Percentiles rank a stretch among this genome's conserved stretches.
Conservation (phyloP, 2,329 filamentous ascomycete species). For the Plenodomus biglobosus region DNA sequence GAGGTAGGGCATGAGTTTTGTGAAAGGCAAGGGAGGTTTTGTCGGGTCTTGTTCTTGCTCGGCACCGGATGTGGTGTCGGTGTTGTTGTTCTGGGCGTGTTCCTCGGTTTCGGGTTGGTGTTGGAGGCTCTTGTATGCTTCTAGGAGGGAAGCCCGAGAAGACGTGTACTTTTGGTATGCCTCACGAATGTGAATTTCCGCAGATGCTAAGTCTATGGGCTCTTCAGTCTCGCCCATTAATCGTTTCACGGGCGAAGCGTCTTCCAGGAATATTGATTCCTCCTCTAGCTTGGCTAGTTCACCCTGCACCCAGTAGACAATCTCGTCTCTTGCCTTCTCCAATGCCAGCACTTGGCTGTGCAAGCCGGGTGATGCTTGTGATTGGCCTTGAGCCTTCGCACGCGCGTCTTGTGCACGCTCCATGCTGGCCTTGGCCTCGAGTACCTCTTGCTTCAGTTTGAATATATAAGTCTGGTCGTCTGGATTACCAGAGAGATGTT, state of each 20-base stretch:
- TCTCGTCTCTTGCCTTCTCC: conserved; percentile 50
- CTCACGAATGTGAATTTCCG: conserved; percentile 28
- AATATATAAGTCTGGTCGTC: conserved; percentile 33
- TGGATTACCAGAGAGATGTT: conserved; percentile 21
- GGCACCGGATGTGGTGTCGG: background rate
- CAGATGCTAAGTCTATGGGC: conserved; percentile 18
- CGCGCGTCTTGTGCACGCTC: conserved; percentile 32
- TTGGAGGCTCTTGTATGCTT: conserved; percentile 23
- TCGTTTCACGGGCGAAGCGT: conserved; percentile 37
- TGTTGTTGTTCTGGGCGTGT: background rate
- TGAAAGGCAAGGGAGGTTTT: conserved; percentile 13
- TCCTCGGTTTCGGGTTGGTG: conserved; percentile 2
- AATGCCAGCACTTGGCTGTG: conserved; percentile 45
- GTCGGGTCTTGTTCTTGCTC: background rate
- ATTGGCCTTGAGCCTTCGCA: conserved; percentile 14
- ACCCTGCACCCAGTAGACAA: conserved; percentile 55
- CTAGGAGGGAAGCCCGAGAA: conserved; percentile 26
- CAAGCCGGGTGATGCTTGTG: conserved; percentile 11
- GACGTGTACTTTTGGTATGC: conserved; percentile 37
- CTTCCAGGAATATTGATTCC: conserved; percentile 39
- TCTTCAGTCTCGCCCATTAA: conserved; percentile 1
- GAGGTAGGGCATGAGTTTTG: conserved; percentile 35
- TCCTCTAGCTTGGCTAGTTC: conserved; percentile 49
- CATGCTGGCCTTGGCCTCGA: conserved; percentile 39
- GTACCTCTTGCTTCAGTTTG: conserved; percentile 44